A percentile compares a stretch with the other conserved stretches of the same genome.
These are phyloP conservation scores for Apophysomyces trapeziformis DNA, from an alignment of 371 early-diverging fungal species.

Conservation along the genomic window DNA sequence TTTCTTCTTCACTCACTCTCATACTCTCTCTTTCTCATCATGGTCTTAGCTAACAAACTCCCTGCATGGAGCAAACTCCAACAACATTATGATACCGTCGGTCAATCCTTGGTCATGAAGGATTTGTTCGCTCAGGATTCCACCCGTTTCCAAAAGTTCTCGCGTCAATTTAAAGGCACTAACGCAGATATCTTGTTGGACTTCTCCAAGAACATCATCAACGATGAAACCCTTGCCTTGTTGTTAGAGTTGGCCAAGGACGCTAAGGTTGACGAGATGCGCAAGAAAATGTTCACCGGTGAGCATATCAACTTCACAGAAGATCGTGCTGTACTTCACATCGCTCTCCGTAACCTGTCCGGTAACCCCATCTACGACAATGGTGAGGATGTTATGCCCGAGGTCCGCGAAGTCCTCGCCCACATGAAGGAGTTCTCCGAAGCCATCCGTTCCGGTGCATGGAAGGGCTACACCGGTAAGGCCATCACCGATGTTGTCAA, in stretches of 20 bases:
- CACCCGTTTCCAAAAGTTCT: constrained; percentile 78
- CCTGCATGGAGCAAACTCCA: constrained; percentile 84
- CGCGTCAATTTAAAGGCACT: constrained; percentile 74
- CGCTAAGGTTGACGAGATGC: constrained; percentile 84
- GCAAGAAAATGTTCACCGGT: constrained; percentile 94
- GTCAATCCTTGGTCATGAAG: constrained; percentile 76
- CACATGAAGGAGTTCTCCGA: constrained; percentile 92
- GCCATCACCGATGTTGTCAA: constrained; percentile 95
- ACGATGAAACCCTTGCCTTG: constrained; percentile 76
- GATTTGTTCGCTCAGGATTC: constrained; percentile 79
- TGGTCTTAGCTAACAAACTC: constrained; percentile 79
- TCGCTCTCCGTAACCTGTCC: constrained; percentile 91
- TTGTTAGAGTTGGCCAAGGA: constrained; percentile 86
- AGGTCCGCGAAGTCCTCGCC: constrained; percentile 91
- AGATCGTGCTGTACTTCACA: constrained; percentile 96
- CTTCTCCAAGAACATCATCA: constrained; percentile 93
- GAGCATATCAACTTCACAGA: constrained; percentile 98
- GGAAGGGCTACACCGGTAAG: constrained; percentile 97
- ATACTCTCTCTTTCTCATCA: constrained; percentile 24
- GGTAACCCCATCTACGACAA: constrained; percentile 81
- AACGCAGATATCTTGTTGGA: constrained; percentile 83
- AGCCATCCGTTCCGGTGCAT: constrained; percentile 83
- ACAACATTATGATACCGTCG: constrained; percentile 79
- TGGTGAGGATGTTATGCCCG: constrained; percentile 91
- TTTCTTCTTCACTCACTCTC: constrained; percentile 16